Evolutionary conservation across 139 green algal genomes (phyloP).

Genomic region (Coccomyxa sp.): DNA sequence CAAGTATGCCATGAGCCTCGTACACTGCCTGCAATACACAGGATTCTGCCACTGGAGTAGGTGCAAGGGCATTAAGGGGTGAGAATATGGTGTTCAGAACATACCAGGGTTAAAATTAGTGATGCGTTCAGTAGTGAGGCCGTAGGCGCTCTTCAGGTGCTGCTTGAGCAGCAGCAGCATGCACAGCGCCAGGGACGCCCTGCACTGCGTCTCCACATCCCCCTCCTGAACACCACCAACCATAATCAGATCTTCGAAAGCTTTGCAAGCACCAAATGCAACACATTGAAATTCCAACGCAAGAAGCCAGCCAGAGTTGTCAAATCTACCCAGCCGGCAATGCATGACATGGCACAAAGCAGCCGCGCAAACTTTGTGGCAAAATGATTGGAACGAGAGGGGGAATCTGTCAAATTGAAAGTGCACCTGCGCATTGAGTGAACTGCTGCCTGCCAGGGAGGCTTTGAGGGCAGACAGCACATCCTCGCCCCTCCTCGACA

Average conservation of each 20-base stretch:
- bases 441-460: background rate
- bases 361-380: background rate
- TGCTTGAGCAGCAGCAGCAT: conserved; percentile 74
- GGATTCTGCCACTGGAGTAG: no score
- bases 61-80: no score
- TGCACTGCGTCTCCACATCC: conserved; percentile 7
- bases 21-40: no score
- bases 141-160: conserved; percentile 58
- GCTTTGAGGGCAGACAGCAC: conserved; percentile 35
- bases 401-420: no score
- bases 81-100: background rate
- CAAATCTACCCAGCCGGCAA: background rate
- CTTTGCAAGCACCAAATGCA: background rate
- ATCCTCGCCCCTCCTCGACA: conserved; percentile 36
- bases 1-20: no score
- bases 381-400: no score
- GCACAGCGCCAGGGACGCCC: conserved; percentile 39
- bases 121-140: conserved; percentile 40
- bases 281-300: background rate
- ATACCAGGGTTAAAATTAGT: conserved; percentile 23
- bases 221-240: conserved; percentile 1
- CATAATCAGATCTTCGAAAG: background rate
- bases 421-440: background rate
- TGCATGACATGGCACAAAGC: background rate
- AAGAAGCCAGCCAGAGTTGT: background rate